Evolutionary conservation across 768 basidiomycete genomes (phyloP).

Genomic region (Suillus paluster): DNA sequence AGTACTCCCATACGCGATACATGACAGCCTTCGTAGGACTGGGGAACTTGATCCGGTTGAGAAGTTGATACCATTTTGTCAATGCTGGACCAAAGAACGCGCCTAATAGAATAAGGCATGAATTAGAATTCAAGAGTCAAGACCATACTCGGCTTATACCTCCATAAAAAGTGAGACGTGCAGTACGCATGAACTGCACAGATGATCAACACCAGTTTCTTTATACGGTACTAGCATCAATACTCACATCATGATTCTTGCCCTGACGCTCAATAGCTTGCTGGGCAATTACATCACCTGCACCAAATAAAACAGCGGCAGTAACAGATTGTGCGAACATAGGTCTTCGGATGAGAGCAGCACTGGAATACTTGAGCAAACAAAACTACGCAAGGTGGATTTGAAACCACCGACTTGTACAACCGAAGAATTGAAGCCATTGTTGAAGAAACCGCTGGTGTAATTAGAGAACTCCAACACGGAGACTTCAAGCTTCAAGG

Average conservation of each 20-base stretch:
- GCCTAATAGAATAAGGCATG: conserved; percentile 39
- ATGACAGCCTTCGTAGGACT: conserved; percentile 60
- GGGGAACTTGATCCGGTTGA: conserved; percentile 72
- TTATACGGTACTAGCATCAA: neutral
- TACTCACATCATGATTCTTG: conserved; percentile 72
- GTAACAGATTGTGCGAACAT: conserved; percentile 67
- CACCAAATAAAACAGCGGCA: conserved; percentile 69
- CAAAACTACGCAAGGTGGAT: neutral
- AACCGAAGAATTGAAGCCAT: conserved; percentile 51
- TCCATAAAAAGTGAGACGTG: conserved; percentile 73
- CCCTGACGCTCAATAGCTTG: conserved; percentile 80
- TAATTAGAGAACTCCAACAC: neutral
- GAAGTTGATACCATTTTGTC: conserved; percentile 79
- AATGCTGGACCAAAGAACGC: conserved; percentile 80
- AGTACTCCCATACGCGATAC: conserved; percentile 55
- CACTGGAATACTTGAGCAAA: conserved; percentile 41
- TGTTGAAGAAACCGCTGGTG: neutral
- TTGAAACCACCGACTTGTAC: conserved; percentile 41
- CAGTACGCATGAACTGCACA: conserved; percentile 59
- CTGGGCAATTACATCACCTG: conserved; percentile 84
- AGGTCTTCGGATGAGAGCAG: conserved; percentile 63
- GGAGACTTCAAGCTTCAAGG: too few species aligned
- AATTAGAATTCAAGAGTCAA: conserved; percentile 5
- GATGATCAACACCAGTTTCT: conserved; percentile 6
- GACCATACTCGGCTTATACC: conserved; percentile 41